Percentiles rank a stretch among this genome's conserved stretches.
Evolutionary conservation across 192 early-diverging fungal genomes (phyloP).

Genomic region (Chytriomyces sp.): DNA sequence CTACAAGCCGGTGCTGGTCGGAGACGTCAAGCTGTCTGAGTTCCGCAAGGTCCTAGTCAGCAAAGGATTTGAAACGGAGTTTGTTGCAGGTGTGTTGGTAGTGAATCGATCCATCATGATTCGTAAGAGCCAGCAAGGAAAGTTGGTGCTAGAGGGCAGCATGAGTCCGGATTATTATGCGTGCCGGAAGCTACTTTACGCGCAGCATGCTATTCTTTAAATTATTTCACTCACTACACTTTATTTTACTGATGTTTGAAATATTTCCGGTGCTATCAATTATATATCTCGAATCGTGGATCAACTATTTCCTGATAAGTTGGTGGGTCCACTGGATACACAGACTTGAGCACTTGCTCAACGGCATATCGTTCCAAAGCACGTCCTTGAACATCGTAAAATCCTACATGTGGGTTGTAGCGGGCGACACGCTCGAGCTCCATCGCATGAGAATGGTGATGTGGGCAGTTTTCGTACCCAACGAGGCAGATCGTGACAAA

Average conservation of each 20-base stretch:
- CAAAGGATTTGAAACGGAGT: conserved; percentile 78
- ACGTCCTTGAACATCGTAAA: conserved; percentile 12
- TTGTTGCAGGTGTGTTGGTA: conserved; percentile 81
- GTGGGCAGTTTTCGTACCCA: conserved; percentile 1
- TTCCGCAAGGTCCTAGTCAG: conserved; percentile 70
- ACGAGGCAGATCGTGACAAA: conserved; percentile 16
- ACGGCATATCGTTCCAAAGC: conserved; percentile 9
- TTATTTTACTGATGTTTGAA: no score
- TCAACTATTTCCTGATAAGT: not conserved
- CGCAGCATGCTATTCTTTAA: conserved; percentile 74
- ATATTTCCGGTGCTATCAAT: no score
- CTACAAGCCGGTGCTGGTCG: conserved; percentile 76
- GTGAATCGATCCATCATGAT: conserved; percentile 76
- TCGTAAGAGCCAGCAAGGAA: conserved; percentile 46
- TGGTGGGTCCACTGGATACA: conserved; percentile 23
- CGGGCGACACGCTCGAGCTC: conserved; percentile 7
- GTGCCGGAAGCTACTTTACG: conserved; percentile 70
- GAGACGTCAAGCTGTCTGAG: conserved; percentile 82
- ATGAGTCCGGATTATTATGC: conserved; percentile 71
- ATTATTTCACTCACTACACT: no score
- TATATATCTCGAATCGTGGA: not conserved
- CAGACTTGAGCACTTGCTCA: conserved; percentile 10
- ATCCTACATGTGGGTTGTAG: conserved; percentile 12
- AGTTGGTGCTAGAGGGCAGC: conserved; percentile 62
- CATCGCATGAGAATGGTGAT: conserved; percentile 13